These are phyloP conservation scores for Suillus paluster DNA, from an alignment of 768 basidiomycete species.

Conservation along the genomic window DNA sequence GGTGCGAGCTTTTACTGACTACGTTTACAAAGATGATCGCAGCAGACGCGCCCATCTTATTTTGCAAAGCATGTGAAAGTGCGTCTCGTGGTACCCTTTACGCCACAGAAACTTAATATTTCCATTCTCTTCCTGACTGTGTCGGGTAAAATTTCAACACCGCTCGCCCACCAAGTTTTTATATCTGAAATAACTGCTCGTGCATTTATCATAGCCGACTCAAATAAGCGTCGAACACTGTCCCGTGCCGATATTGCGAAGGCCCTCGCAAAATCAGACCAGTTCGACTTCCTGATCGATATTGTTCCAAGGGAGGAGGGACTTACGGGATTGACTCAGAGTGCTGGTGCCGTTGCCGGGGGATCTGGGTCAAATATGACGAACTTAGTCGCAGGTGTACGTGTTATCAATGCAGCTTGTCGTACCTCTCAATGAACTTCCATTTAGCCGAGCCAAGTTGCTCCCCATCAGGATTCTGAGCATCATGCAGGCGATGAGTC, in stretches of 20 bases:
- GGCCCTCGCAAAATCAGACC: constrained; percentile 89
- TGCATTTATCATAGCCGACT: constrained; percentile 94
- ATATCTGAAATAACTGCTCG: constrained; percentile 97
- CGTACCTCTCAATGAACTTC: not conserved
- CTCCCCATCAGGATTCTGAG: constrained; percentile 30
- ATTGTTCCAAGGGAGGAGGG: constrained; percentile 87
- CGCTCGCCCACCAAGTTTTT: constrained; percentile 69
- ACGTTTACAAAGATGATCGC: constrained; percentile 69
- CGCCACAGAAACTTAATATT: not conserved
- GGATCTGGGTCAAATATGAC: constrained; percentile 15
- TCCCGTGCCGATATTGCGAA: constrained; percentile 93
- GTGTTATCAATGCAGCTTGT: constrained; percentile 4
- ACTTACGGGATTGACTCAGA: constrained; percentile 23
- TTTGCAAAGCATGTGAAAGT: constrained; percentile 99
- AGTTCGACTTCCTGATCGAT: constrained; percentile 97
- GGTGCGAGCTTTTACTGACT: constrained; percentile 9
- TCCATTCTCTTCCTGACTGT: not conserved
- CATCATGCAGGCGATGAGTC: constrained; percentile 23
- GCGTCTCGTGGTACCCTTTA: constrained; percentile 37
- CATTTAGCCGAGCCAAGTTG: constrained; percentile 29
- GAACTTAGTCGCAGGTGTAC: constrained; percentile 29
- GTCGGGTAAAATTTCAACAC: not conserved
- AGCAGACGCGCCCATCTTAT: constrained; percentile 93
- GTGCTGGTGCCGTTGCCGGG: not conserved
- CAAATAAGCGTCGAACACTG: constrained; percentile 92